Evolutionary conservation across 2,329 filamentous ascomycete genomes (phyloP).

Genomic region (Trichoderma sp.): DNA sequence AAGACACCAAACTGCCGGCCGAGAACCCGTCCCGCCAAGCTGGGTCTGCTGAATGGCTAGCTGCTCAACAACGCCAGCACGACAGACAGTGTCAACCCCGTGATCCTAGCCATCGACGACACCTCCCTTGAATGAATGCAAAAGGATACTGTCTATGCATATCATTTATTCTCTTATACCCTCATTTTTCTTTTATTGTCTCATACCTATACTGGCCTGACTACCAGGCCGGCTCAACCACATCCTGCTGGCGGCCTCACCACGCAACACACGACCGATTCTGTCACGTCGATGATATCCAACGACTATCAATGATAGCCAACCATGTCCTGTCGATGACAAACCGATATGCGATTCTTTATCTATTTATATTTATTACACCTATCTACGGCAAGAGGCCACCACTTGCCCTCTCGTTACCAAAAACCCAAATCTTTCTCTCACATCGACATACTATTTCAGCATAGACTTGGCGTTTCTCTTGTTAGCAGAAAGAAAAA

Average conservation of each 20-base stretch:
- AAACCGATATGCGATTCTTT: constrained; percentile 23
- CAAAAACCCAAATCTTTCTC: background rate
- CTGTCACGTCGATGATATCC: constrained; percentile 19
- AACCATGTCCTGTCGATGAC: constrained; percentile 6
- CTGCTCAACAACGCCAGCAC: constrained; percentile 45
- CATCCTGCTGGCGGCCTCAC: background rate
- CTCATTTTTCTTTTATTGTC: background rate
- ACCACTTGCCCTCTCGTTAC: background rate
- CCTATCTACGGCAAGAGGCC: background rate
- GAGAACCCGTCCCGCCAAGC: constrained; percentile 56
- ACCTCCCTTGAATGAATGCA: constrained; percentile 30
- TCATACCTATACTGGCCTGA: background rate
- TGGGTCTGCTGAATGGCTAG: constrained; percentile 50
- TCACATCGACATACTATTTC: constrained; percentile 25
- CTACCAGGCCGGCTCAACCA: background rate
- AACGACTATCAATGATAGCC: constrained; percentile 17
- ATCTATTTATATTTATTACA: constrained; percentile 24
- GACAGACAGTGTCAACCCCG: constrained; percentile 42
- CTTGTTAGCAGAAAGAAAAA: constrained; percentile 10
- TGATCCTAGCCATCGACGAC: constrained; percentile 43
- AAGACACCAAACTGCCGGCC: constrained; percentile 59
- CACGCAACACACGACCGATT: background rate
- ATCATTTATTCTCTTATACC: background rate
- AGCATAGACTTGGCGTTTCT: constrained; percentile 37
- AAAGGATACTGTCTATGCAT: background rate